These are phyloP conservation scores for Ophiostoma piceae DNA, from an alignment of 2,329 filamentous ascomycete species.

Conservation along the genomic window DNA sequence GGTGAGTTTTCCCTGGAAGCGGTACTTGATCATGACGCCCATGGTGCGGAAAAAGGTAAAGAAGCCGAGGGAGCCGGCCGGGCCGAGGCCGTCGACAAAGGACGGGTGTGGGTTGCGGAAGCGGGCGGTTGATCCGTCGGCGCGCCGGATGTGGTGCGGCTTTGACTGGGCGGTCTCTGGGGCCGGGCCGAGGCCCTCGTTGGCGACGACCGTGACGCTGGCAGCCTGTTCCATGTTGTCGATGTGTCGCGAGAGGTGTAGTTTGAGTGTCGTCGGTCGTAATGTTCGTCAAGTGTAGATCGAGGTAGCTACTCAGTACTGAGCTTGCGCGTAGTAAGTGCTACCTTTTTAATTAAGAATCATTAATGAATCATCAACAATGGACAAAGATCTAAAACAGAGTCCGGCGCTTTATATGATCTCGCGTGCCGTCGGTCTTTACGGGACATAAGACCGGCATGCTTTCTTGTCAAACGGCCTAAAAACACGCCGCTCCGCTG, in stretches of 20 bases:
- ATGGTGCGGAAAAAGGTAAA: constrained; percentile 29
- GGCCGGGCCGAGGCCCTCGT: constrained; percentile 21
- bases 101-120: constrained; percentile 53
- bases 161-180: constrained; percentile 43
- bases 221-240: constrained; percentile 22
- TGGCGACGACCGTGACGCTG: constrained; percentile 18
- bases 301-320: neutral
- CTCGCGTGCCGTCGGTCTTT: neutral
- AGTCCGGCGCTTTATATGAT: neutral
- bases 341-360: neutral
- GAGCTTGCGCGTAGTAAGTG: neutral
- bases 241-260: neutral
- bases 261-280: too few species aligned
- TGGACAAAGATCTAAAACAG: neutral
- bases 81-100: constrained; percentile 30
- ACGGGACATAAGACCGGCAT: neutral
- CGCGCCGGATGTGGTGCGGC: constrained; percentile 45
- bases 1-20: constrained; percentile 39
- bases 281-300: too few species aligned
- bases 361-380: neutral
- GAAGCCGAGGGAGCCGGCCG: constrained; percentile 16
- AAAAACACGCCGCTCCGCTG: neutral
- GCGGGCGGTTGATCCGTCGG: constrained; percentile 38
- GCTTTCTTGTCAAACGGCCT: neutral
- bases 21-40: constrained; percentile 29